Percentiles rank a stretch among this genome's conserved stretches.
Conservation (phyloP, 495 filamentous ascomycete species). For the Penicillium egyptiacum region DNA sequence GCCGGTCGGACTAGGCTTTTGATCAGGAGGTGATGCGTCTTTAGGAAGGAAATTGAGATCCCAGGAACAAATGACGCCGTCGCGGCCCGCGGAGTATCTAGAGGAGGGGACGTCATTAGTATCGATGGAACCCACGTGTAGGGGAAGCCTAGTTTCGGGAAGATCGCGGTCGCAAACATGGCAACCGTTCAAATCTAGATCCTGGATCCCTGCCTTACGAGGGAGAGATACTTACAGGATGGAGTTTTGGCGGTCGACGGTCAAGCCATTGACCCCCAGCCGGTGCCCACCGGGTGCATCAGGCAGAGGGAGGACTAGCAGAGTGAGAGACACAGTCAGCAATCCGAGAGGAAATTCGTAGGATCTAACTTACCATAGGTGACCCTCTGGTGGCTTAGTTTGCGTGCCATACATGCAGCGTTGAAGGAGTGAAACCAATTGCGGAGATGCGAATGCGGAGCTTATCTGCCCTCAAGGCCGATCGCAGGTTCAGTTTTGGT, state of each 20-base stretch:
- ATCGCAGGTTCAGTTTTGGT: slow-evolving; percentile 29
- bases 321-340: slow-evolving; percentile 22
- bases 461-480: slow-evolving; percentile 36
- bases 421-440: slow-evolving; percentile 28
- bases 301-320: slow-evolving; percentile 84
- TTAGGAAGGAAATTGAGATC: slow-evolving; percentile 62
- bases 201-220: not conserved
- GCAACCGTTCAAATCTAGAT: not conserved
- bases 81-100: slow-evolving; percentile 93
- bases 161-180: not conserved
- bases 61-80: slow-evolving; percentile 96
- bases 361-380: slow-evolving; percentile 41
- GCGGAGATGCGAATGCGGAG: slow-evolving; percentile 42
- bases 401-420: slow-evolving; percentile 48
- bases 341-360: slow-evolving; percentile 9
- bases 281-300: slow-evolving; percentile 89
- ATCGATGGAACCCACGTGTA: slow-evolving; percentile 19
- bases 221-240: slow-evolving; percentile 67
- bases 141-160: not conserved
- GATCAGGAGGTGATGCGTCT: slow-evolving; percentile 31
- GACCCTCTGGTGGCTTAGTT: slow-evolving; percentile 52
- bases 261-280: slow-evolving; percentile 90
- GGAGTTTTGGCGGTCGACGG: slow-evolving; percentile 77
- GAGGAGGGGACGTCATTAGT: slow-evolving; percentile 26
- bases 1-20: slow-evolving; percentile 50